These are phyloP conservation scores for Cyclotella atomus DNA, from an alignment of 108 stramenopile genomes.

Conservation along the genomic window DNA sequence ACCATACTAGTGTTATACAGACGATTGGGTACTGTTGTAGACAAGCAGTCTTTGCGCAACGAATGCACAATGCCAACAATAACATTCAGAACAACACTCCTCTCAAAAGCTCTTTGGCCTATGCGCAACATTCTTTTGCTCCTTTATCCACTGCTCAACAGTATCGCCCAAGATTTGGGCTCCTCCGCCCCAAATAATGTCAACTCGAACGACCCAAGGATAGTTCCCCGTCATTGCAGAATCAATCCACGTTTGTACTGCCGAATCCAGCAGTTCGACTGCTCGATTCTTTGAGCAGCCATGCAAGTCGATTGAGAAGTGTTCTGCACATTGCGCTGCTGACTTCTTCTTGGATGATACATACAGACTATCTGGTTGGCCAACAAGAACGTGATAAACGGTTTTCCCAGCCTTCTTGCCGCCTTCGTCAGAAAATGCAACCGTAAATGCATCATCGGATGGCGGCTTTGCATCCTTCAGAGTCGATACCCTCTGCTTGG, in stretches of 20 bases:
- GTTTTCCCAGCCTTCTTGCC: background rate
- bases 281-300: background rate
- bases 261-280: background rate
- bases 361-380: background rate
- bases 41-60: no score
- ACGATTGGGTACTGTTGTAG: no score
- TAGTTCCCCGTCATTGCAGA: background rate
- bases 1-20: constrained; percentile 32
- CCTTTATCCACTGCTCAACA: background rate
- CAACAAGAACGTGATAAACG: background rate
- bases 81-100: no score
- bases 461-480: background rate
- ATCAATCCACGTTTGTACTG: background rate
- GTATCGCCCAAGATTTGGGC: background rate
- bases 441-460: background rate
- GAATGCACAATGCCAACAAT: no score
- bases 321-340: background rate
- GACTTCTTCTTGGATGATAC: background rate
- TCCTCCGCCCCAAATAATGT: background rate
- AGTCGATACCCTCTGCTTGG: background rate
- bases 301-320: background rate
- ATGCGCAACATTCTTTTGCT: background rate
- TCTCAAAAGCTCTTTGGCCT: no score
- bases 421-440: background rate
- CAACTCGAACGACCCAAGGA: background rate